A percentile compares a stretch with the other conserved stretches of the same genome.
Evolutionary conservation across 2,329 filamentous ascomycete species (phyloP).

Genomic region (Hypoxylon sp.): DNA sequence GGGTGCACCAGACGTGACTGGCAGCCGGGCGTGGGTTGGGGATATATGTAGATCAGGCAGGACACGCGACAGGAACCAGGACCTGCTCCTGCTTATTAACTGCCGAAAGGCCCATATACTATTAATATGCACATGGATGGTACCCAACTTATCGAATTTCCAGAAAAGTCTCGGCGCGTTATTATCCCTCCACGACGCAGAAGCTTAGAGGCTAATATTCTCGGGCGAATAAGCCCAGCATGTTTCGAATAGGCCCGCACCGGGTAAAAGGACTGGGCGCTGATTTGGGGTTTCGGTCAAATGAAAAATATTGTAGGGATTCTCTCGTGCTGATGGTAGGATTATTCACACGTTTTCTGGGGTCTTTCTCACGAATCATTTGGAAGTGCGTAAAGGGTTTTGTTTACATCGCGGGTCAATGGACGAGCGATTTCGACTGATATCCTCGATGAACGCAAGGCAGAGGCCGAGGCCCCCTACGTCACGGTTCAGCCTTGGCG

Average conservation of each 20-base stretch:
- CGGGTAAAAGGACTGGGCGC: slow-evolving; percentile 34
- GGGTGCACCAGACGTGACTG: slow-evolving; percentile 9
- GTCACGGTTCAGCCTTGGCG: slow-evolving; percentile 33
- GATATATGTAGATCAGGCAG: slow-evolving; percentile 37
- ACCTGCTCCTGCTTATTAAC: slow-evolving; percentile 35
- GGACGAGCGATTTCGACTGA: slow-evolving; percentile 13
- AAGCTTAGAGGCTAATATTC: slow-evolving; percentile 38
- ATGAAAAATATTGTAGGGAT: slow-evolving; percentile 2
- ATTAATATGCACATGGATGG: slow-evolving; percentile 41
- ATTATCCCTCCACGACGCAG: slow-evolving; percentile 19
- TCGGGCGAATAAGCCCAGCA: slow-evolving; percentile 35
- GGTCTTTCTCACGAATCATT: slow-evolving; percentile 20
- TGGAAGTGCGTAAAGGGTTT: slow-evolving; percentile 18
- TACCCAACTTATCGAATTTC: slow-evolving; percentile 38
- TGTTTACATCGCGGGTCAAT: slow-evolving; percentile 27
- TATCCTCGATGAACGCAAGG: slow-evolving; percentile 36
- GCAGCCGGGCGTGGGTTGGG: slow-evolving; percentile 15
- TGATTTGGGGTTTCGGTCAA: slow-evolving; percentile 9
- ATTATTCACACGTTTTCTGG: slow-evolving; percentile 6
- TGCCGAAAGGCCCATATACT: slow-evolving; percentile 37
- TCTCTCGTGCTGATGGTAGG: slow-evolving; percentile 27
- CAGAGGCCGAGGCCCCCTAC: slow-evolving; percentile 29
- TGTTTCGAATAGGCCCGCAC: slow-evolving; percentile 29
- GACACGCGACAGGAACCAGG: slow-evolving; percentile 3
- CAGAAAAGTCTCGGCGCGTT: slow-evolving; percentile 32